Evolutionary conservation across 768 basidiomycete genomes (phyloP), one percentile per base, ranked within the genome.

Genomic region (Lentinula guzmanii): DNA sequence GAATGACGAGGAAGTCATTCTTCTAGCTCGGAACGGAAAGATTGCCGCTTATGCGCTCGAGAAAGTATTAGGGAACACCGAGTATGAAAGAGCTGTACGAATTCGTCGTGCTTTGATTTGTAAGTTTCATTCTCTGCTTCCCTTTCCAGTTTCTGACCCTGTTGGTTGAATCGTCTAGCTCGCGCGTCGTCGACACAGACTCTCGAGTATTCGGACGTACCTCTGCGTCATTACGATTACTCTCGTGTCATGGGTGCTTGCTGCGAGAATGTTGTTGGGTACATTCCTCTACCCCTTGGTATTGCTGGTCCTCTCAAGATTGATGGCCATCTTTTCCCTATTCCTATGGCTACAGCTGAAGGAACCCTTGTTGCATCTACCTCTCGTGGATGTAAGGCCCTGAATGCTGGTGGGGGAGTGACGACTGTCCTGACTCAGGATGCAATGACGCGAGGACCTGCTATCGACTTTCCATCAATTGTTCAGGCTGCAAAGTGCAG

Each of bases 311-410:
- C 97, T 2, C 85, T 99, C 39, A 91, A 84, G 48, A 83, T 99
- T 69, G 96, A 99, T 68, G 94, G 92, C 34, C 76, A 82, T 45
- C 75, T 87, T 52, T 86, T 86, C 67, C 96, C 87, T 43, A 95
- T 99, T 67, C 97, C 97, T 7, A 98, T 99, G 97, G 97, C 97
- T 46, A 99, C 97, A 4, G 95, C 97, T n/a, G 97, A 99, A 72
- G 97, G 97, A 62, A 98, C 97, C 0, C 86, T 99, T 59, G 95
- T 98, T 63, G 97, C 97, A 0, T 98, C 96, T 5, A 91, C 96
- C 0, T 98, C 96, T 0, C 89, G 97, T 63, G 97, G 96, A 6
- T 97, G 94, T 78, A 99, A 98, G 75, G 97, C 97, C 0, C 86
- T 98, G 67, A 98, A 99, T 71, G 86, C 93, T 1, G 92, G 93